Evolutionary conservation across 176 grass and related monocot species (phyloP), one percentile per base, ranked within the genome.

Genomic region (Raddia distichophylla): DNA sequence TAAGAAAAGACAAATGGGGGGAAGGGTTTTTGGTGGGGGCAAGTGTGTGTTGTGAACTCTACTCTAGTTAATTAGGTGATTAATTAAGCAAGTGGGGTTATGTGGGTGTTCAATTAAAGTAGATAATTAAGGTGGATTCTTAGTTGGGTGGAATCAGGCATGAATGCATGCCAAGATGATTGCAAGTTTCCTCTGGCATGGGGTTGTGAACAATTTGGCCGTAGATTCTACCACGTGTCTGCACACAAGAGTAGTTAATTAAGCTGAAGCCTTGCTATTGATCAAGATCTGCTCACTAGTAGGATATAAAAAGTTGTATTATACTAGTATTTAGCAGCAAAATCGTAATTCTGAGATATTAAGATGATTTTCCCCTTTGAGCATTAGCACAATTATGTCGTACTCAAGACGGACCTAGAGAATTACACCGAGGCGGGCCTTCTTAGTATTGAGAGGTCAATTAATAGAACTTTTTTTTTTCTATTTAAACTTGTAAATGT

Each of bases 1-100:
- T 78, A 72, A 50, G 47, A 76, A 46, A 70, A 52, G 58, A 86
- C 42, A 72, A 84, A 86, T 68, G 88, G 76, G 88, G 76, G 73
- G 14, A 62, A 83, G 7, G 33, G 66, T n/a, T 73, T 52, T 71
- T 53, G 46, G 15, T 20, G 47, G 57, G 75, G 4, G 15, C 8
- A 9, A 32, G 4, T 6, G n/a, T 22, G 5, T 22, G 19, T 6
- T 58, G 44, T 35, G 20, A 19, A 6, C 16, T 52, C 5, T 52
- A 62, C 10, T 64, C 59, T 81, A 35, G 42, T 58, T 59, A 70
- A 34, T 60, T 19, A 71, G 43, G 47, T 47, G 35, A 0, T 5
- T 60, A 62, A 16, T 10, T 19, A 40, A 40, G 37, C 37, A 27
- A 70, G 6, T 14, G 49, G 11, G 75, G 2, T 51, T 77, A 63